Base-by-base conservation (phyloP, 2,329 filamentous ascomycete genomes). In the Calonectria pseudoturangicola region DNA sequence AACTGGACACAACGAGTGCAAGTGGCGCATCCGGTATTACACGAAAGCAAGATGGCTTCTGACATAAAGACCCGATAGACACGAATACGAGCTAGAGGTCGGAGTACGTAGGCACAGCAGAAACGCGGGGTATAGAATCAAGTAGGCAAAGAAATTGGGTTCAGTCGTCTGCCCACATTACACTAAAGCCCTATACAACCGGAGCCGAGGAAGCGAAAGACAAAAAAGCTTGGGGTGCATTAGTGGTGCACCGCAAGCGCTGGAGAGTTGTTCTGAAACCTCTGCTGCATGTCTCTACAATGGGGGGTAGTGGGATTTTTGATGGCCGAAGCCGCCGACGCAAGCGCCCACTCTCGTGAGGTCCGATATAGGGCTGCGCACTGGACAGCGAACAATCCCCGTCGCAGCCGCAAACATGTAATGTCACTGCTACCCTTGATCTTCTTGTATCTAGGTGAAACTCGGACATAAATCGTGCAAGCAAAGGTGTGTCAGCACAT, bases 11-110 rank as follows among this genome's bases (percentile, higher is more conserved):
- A 18, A 39, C 18, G 13, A 25, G 12, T 41, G 54, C 21, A 60
- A 27, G 54, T 36, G n/a, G 36, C 7, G 36, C 54, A 60, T 60
- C 8, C 9, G 54, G 36, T 12, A 21, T 28, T 41, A 13, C 21
- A 41, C 54, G 33, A 41, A 60, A 41, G 33, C 33, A 60, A 60
- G 21, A 25, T 41, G 33, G 27, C 21, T 25, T 60, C 54, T 25
- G 27, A 60, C 39, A 27, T 41, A 41, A 4, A 15, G 13, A 10
- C 54, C 39, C 25, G 33, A 39, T 30, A 15, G 21, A 21, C n/a
- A 12, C 45, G 45, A 48, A 25, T 48, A 48, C 45, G 45, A 48
- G 45, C n/a, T 2, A 7, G n/a, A 48, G 21, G 18, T 21, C 25
- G 21, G n/a, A 4, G n/a, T n/a, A 48, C 21, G 21, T 21, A 21